phyloP scores from a whole-genome alignment of 2,329 filamentous ascomycete genomes.

The Pestalotiopsis sp. region DNA sequence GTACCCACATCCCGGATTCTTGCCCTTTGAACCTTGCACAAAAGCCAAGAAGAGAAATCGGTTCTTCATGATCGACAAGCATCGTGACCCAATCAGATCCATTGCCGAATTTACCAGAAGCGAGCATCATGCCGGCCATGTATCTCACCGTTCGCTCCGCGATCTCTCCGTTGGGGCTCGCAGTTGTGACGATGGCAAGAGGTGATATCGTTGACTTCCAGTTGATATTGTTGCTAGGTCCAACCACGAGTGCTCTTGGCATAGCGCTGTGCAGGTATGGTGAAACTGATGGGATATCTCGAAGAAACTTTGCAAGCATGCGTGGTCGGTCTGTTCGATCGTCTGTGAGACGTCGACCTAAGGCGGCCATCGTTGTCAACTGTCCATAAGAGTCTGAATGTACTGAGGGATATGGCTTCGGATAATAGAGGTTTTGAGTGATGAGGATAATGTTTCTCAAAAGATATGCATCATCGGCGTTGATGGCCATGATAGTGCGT shows the following conservation, averaged over 20 bases:
- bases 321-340: neutral
- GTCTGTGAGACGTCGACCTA: neutral
- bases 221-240: neutral
- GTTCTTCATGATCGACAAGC: too few relatives aligned
- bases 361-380: neutral
- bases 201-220: fast-evolving
- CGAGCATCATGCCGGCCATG: neutral
- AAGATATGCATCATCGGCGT: neutral
- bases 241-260: neutral
- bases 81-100: neutral
- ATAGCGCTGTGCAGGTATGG: neutral
- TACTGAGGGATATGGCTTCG: neutral
- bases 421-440: neutral
- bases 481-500: neutral
- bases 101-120: neutral
- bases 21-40: neutral
- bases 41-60: neutral
- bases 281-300: neutral
- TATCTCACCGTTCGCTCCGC: neutral
- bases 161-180: neutral
- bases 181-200: neutral
- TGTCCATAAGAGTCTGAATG: neutral
- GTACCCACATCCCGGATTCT: neutral
- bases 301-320: neutral
- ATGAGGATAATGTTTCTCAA: neutral